Conservation (phyloP, 768 basidiomycete species). For the Termitomyces sp. region DNA sequence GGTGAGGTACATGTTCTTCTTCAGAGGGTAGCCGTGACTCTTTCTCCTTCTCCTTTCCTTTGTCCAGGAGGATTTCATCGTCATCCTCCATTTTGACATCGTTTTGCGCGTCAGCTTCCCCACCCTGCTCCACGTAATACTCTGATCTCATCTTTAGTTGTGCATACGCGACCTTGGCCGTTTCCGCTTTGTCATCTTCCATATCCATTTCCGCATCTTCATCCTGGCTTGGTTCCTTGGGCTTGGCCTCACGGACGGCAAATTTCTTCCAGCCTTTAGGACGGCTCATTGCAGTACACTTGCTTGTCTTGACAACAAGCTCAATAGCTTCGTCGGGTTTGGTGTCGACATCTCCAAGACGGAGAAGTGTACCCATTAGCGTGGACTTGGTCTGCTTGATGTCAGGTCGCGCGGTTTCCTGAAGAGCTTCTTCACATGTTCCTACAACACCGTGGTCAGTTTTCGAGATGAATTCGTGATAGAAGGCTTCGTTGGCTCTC, state of each 20-base stretch:
- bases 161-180: slow-evolving; percentile 28
- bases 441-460: slow-evolving; percentile 51
- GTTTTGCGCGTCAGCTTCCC: slow-evolving; percentile 30
- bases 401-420: slow-evolving; percentile 56
- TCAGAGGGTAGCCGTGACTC: slow-evolving; percentile 21
- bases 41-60: slow-evolving; percentile 15
- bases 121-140: slow-evolving; percentile 48
- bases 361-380: slow-evolving; percentile 56
- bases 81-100: slow-evolving; percentile 38
- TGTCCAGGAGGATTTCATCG: slow-evolving; percentile 20
- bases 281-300: slow-evolving; percentile 66
- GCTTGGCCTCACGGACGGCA: slow-evolving; percentile 28
- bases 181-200: slow-evolving; percentile 26
- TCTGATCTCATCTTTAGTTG: slow-evolving; percentile 45
- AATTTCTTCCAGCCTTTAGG: slow-evolving; percentile 82
- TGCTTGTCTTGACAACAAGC: slow-evolving; percentile 68
- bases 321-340: slow-evolving; percentile 68
- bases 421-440: slow-evolving; percentile 60
- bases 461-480: slow-evolving; percentile 33
- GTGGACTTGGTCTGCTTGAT: slow-evolving; percentile 64
- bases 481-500: slow-evolving; percentile 76
- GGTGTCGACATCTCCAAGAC: slow-evolving; percentile 70
- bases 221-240: slow-evolving; percentile 19
- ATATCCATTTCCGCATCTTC: slow-evolving; percentile 22
- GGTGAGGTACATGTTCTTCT: slow-evolving; percentile 26